Conservation (phyloP, 306 rosid genomes). For the Acmispon strigosus region DNA sequence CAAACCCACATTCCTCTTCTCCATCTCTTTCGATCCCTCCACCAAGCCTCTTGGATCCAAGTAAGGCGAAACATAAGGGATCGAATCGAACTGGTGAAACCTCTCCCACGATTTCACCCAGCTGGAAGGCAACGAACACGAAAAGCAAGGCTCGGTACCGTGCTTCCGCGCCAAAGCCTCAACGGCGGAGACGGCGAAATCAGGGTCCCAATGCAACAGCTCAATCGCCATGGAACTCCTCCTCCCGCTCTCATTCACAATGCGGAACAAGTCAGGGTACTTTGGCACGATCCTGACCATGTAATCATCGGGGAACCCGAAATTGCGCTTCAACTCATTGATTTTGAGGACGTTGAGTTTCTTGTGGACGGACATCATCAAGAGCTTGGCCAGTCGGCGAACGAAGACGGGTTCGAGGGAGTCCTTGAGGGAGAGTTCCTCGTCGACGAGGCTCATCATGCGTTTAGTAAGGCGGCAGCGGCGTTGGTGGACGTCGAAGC, state of each 20-base stretch:
- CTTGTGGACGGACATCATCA: slow-evolving; percentile 54
- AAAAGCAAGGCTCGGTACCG: slow-evolving; percentile 44
- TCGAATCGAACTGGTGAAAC: slow-evolving; percentile 44
- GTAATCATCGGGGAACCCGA: slow-evolving; percentile 72
- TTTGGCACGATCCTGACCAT: slow-evolving; percentile 50
- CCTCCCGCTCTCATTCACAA: slow-evolving; percentile 38
- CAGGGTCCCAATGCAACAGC: slow-evolving; percentile 59
- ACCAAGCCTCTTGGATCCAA: slow-evolving; percentile 25
- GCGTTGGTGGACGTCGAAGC: slow-evolving; percentile 25
- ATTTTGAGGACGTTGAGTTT: slow-evolving; percentile 59
- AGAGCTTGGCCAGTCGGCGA: slow-evolving; percentile 46
- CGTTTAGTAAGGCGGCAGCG: slow-evolving; percentile 12
- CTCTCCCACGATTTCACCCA: slow-evolving; percentile 73
- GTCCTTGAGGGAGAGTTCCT: slow-evolving; percentile 58
- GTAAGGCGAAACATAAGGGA: slow-evolving; percentile 69
- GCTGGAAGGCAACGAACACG: slow-evolving; percentile 52
- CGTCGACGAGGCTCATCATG: slow-evolving; percentile 60
- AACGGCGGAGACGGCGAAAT: slow-evolving; percentile 46
- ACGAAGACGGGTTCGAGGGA: slow-evolving; percentile 49
- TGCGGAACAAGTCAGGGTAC: slow-evolving; percentile 16
- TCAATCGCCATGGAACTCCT: slow-evolving; percentile 64
- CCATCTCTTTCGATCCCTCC: slow-evolving; percentile 59
- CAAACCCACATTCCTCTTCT: slow-evolving; percentile 68
- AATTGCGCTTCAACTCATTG: slow-evolving; percentile 51
- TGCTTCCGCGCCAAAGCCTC: slow-evolving; percentile 35